Percentiles rank a stretch among this genome's conserved stretches.
These are phyloP conservation scores for Stropharia rugosoannulata DNA, from an alignment of 768 basidiomycete species.

Conservation along the genomic window DNA sequence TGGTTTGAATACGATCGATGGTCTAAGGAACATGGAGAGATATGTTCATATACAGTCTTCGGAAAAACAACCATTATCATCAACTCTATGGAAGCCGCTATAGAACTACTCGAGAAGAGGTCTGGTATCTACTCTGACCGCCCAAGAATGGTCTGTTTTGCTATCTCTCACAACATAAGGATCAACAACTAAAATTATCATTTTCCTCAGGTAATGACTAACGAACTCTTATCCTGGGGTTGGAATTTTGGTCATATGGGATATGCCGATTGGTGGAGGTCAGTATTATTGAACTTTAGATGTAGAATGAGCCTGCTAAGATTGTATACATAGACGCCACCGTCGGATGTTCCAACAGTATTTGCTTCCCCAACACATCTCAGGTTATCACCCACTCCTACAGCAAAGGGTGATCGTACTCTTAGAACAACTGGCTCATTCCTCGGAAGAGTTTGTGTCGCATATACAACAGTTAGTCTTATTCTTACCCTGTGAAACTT, in stretches of 20 bases:
- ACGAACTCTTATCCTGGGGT: slow-evolving; percentile 25
- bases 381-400: slow-evolving; percentile 23
- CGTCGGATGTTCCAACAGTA: slow-evolving; percentile 34
- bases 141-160: slow-evolving; percentile 31
- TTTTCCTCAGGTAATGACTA: slow-evolving; percentile 21
- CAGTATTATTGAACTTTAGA: neutral
- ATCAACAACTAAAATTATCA: slow-evolving; percentile 7
- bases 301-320: no score
- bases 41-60: slow-evolving; percentile 32
- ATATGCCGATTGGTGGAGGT: slow-evolving; percentile 27
- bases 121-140: slow-evolving; percentile 46
- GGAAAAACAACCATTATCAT: slow-evolving; percentile 39
- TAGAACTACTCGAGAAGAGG: slow-evolving; percentile 43
- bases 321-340: slow-evolving; percentile 18
- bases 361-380: slow-evolving; percentile 30
- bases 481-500: neutral
- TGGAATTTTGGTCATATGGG: slow-evolving; percentile 33
- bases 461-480: slow-evolving; percentile 29
- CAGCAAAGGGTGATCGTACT: slow-evolving; percentile 20
- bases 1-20: slow-evolving; percentile 29
- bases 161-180: slow-evolving; percentile 28
- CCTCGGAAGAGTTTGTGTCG: slow-evolving; percentile 25
- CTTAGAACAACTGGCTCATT: slow-evolving; percentile 21
- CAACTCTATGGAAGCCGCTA: slow-evolving; percentile 36
- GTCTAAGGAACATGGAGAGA: slow-evolving; percentile 25